Conservation (phyloP, 257 asterid genomes). For the Coffea eugenioides region DNA sequence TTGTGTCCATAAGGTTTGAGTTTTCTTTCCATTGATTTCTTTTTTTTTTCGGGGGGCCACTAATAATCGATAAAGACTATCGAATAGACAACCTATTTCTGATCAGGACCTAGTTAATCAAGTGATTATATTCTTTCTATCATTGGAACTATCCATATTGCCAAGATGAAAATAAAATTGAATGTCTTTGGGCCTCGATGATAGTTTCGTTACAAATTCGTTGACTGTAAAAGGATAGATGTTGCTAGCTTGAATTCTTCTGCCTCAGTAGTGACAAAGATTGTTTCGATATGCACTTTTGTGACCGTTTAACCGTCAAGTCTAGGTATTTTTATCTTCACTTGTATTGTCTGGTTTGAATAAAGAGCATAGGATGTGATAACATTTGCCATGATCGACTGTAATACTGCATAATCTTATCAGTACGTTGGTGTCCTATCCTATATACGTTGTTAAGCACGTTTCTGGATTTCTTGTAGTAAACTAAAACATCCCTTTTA, state of each 20-base stretch:
- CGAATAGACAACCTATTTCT: too few relatives aligned
- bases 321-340: background rate
- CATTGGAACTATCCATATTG: too few relatives aligned
- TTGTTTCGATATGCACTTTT: background rate
- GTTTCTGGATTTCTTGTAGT: background rate
- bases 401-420: background rate
- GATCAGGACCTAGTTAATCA: background rate
- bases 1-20: slow-evolving; percentile 86
- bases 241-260: too few relatives aligned
- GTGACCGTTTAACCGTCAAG: background rate
- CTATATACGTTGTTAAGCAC: background rate
- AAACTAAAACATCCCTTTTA: background rate
- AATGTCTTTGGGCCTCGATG: too few relatives aligned
- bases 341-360: background rate
- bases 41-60: too few relatives aligned
- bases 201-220: too few relatives aligned
- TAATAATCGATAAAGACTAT: background rate
- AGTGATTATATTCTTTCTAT: too few relatives aligned
- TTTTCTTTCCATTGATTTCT: slow-evolving; percentile 16
- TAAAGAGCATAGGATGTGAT: background rate
- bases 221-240: too few relatives aligned
- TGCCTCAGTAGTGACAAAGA: too few relatives aligned
- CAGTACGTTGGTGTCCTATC: background rate
- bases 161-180: too few relatives aligned
- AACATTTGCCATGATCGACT: background rate